Conservation (phyloP, 2,329 filamentous ascomycete genomes). For the Aspergillus hortae region DNA sequence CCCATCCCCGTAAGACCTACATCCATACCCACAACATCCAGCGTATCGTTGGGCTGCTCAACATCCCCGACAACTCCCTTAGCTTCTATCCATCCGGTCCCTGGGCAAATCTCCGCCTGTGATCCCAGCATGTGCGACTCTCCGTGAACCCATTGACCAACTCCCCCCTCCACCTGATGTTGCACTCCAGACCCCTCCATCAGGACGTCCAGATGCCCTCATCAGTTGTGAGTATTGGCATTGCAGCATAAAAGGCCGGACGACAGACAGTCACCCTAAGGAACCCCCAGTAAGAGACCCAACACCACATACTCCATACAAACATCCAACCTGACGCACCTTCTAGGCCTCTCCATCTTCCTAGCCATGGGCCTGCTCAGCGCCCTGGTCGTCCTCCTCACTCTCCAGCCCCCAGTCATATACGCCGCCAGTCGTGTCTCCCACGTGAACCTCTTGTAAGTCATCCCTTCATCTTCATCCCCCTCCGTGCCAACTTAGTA, state of each 20-base stretch:
- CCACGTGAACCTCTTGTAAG: constrained; percentile 30
- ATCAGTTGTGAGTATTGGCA: background rate
- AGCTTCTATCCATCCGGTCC: too few species aligned
- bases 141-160: constrained; percentile 3
- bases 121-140: constrained; percentile 14
- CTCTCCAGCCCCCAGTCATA: constrained; percentile 10
- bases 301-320: background rate
- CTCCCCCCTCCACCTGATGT: background rate
- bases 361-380: constrained; percentile 9
- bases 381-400: constrained; percentile 12
- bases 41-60: too few species aligned
- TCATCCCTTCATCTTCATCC: background rate
- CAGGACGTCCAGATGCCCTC: background rate
- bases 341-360: constrained; percentile 1
- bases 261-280: background rate
- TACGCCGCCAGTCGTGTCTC: constrained; percentile 19
- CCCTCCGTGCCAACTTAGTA: too few species aligned
- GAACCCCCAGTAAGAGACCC: background rate
- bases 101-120: constrained; percentile 2
- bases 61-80: too few species aligned
- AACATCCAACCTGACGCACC: constrained; percentile 3
- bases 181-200: background rate
- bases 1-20: too few species aligned
- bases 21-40: too few species aligned
- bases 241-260: background rate